Conservation (phyloP, 1,139 yeast genomes). For the Yamadazyma oceani region DNA sequence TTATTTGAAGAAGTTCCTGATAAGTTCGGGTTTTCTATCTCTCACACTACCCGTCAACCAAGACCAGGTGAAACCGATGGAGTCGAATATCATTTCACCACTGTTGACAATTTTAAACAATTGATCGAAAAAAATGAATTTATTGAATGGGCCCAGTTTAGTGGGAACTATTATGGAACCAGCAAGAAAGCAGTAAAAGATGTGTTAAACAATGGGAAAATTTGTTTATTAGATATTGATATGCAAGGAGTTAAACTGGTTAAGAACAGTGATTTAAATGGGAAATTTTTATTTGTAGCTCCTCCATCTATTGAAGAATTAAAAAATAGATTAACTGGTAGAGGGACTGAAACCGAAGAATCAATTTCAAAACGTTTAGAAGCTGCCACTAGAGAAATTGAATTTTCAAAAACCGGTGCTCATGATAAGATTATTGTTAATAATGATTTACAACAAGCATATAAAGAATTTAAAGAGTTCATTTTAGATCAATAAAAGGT, state of each 20-base stretch:
- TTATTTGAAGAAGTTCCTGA: constrained; percentile 88
- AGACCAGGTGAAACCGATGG: constrained; percentile 91
- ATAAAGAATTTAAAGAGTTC: constrained; percentile 73
- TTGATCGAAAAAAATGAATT: constrained; percentile 74
- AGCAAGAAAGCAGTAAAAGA: constrained; percentile 80
- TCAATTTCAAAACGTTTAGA: constrained; percentile 77
- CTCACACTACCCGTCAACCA: constrained; percentile 91
- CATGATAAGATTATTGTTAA: constrained; percentile 88
- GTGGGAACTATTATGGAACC: constrained; percentile 97
- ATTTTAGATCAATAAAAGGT: constrained; percentile 42
- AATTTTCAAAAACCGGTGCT: constrained; percentile 84
- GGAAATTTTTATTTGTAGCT: constrained; percentile 81
- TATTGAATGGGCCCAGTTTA: constrained; percentile 97
- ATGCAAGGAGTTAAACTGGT: constrained; percentile 98
- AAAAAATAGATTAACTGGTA: constrained; percentile 68
- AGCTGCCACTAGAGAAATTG: constrained; percentile 88
- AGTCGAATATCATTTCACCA: constrained; percentile 81
- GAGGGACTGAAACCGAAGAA: constrained; percentile 94
- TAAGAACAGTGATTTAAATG: constrained; percentile 77
- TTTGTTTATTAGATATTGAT: constrained; percentile 93
- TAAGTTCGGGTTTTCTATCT: constrained; percentile 88
- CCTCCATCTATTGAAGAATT: constrained; percentile 89
- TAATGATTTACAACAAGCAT: constrained; percentile 89
- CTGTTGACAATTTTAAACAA: constrained; percentile 74
- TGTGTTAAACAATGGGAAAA: constrained; percentile 61